Evolutionary conservation across 768 basidiomycete species (phyloP), one percentile per base, ranked within the genome.

Genomic region (Podaxis mareebaensis): DNA sequence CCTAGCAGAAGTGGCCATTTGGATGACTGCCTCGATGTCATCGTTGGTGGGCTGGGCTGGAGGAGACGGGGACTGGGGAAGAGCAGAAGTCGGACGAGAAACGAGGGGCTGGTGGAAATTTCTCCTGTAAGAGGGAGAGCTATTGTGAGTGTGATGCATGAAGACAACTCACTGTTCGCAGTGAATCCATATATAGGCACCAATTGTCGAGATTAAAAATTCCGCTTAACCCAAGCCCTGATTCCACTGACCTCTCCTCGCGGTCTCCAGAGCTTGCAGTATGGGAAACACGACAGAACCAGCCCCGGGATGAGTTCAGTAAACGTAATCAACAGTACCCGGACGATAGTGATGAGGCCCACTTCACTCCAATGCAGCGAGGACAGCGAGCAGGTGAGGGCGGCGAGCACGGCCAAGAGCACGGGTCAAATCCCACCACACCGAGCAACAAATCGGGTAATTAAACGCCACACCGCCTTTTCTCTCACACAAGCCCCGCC

Each of bases 21-120:
- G 91, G 65, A 97, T 97, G 70, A 95, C 84, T 3, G 93, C 92
- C 72, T 97, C 95, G 72, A 96, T 95, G 69, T 93, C 92, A 75
- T 92, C 91, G 77, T 88, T 89, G 2, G 90, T 83, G 15, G 85
- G 88, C 42, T 44, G 64, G 1, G 64, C 3, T 12, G 63, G 60
- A 30, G 61, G 61, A 33, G 53, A 54, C 5, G 61, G 61, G 2
- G 61, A 62, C 42, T 33, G 30, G n/a, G 53, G 53, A 26, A 33
- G 53, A 15, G 42, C 44, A 17, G 53, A 62, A 15, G 61, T 36
- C 7, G 61, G 61, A n/a, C 61, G 40, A 38, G 61, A 62, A 26
- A 39, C 24, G 30, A 55, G 53, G 20, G 53, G 22, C 28, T 28
- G 53, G 28, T 48, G 53, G 53, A 46, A 13, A 48, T 46, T 46